Evolutionary conservation across 352 stramenopile genomes (phyloP), one percentile per base, ranked within the genome.

Genomic region (Pythium apleroticum): DNA sequence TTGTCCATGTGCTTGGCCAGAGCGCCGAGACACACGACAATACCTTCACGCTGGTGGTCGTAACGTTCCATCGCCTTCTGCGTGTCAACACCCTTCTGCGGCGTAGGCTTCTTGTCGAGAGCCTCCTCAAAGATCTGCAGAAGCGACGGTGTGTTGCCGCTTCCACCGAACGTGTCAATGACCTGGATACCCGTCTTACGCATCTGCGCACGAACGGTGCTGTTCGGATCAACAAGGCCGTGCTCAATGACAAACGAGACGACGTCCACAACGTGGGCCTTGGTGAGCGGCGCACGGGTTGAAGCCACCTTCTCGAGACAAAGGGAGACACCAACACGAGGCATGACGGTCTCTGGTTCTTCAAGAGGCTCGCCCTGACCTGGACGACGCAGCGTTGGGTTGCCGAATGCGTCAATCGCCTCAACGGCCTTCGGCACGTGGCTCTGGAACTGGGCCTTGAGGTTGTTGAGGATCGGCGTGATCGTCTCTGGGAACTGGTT

Each of bases 1-100:
- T 90, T 84, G 61, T 88, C 77, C 80, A 98, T 94, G 74, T 97
- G 90, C 73, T 91, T 94, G 22, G 90, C 90, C n/a, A 96, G 62
- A 1, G 87, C 80, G 46, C 91, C 93, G 25, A 98, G 75, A 28
- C 93, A 96, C 19, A 98, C 88, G 15, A 98, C 89, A 9, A 95
- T 78, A 43, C 90, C 91, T 63, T 97, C 91, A 57, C 90, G 89
- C 65, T 97, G 86, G 66, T 94, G 84, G 62, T 98, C 91, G 55
- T 92, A 90, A 24, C 81, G 86, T 19, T 74, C 75, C 33, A 84
- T 73, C 19, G 71, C 68, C 41, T 72, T 65, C 15, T 70, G 60
- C 7, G 78, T 73, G 50, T 71, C 66, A 7, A 73, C 58, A 53
- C 77, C 71, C 27, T 80, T 71, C 24, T 84, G 84, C 55, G 77